A percentile compares a stretch with the other conserved stretches of the same genome.
These are phyloP conservation scores for Stachybotrys echinatus DNA, from an alignment of 2,329 filamentous ascomycete species.

Conservation along the genomic window DNA sequence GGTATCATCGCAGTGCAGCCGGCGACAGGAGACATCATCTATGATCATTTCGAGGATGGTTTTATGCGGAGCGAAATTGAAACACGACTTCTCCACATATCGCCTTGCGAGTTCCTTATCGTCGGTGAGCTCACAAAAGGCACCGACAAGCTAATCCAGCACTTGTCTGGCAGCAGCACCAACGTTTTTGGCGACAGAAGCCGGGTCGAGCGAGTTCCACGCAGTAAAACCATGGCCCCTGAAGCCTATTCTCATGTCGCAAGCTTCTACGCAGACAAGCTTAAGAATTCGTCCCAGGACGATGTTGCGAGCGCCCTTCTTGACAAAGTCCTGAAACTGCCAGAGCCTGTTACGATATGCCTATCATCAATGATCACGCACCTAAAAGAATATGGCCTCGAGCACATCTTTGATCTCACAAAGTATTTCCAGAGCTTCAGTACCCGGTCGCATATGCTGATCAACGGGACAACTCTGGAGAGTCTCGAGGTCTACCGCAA, in stretches of 20 bases:
- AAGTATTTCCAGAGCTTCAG: constrained; percentile 98
- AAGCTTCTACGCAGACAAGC: constrained; percentile 84
- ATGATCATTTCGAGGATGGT: constrained; percentile 92
- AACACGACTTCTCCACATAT: constrained; percentile 89
- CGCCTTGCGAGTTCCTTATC: constrained; percentile 90
- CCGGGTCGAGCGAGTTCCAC: constrained; percentile 73
- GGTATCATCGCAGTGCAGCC: constrained; percentile 93
- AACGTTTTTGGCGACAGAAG: constrained; percentile 91
- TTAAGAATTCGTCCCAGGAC: constrained; percentile 57
- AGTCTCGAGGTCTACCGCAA: constrained; percentile 96
- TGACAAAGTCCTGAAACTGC: constrained; percentile 79
- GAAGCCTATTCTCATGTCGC: constrained; percentile 86
- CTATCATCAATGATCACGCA: constrained; percentile 96
- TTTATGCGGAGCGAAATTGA: constrained; percentile 98
- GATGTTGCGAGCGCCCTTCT: constrained; percentile 61
- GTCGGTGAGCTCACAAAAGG: constrained; percentile 86
- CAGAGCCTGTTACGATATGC: constrained; percentile 83
- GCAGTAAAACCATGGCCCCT: constrained; percentile 74
- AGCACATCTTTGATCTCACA: constrained; percentile 93
- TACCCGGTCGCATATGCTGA: constrained; percentile 87
- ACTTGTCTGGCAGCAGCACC: constrained; percentile 81
- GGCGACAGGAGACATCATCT: constrained; percentile 90
- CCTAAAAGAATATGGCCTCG: constrained; percentile 82
- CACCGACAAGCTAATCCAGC: constrained; percentile 86
- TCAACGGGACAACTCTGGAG: constrained; percentile 91